Percentiles rank a stretch among this genome's conserved stretches.
Evolutionary conservation across 179 eudicot genomes (phyloP).

Genomic region (Beta macrorhiza): DNA sequence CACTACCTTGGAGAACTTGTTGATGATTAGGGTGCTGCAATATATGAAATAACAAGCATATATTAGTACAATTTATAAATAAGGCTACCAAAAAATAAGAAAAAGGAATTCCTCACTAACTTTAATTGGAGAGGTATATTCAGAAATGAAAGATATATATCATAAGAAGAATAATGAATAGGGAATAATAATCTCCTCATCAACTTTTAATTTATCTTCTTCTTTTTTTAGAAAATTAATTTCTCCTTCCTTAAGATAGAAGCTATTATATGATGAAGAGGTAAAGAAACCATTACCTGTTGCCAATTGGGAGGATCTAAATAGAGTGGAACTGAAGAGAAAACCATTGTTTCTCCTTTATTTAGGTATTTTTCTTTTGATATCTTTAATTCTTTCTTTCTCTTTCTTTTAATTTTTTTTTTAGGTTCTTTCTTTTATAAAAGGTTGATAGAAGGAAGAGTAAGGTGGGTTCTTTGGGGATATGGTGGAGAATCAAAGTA

Average conservation of each 20-base stretch:
- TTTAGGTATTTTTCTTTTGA: constrained; percentile 25
- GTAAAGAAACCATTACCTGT: constrained; percentile 46
- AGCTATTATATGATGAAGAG: constrained; percentile 19
- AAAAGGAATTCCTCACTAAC: neutral
- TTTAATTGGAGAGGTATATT: constrained; percentile 36
- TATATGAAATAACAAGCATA: neutral
- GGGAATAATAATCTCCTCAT: constrained; percentile 39
- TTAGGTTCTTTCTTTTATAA: constrained; percentile 48
- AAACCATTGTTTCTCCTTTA: constrained; percentile 49
- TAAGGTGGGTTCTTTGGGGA: constrained; percentile 34
- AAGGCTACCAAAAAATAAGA: neutral
- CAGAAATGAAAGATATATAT: constrained; percentile 30
- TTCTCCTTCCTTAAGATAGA: constrained; percentile 26
- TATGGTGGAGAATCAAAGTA: constrained; percentile 67
- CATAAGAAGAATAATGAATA: constrained; percentile 26
- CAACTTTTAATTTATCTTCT: neutral
- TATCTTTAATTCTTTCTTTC: constrained; percentile 6
- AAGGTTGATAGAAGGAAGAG: constrained; percentile 45
- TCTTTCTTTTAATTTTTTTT: constrained; percentile 7
- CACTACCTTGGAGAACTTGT: constrained; percentile 36
- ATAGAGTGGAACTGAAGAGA: constrained; percentile 71
- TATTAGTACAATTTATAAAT: constrained; percentile 11
- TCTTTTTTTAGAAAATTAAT: neutral
- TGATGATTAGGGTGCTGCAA: constrained; percentile 45
- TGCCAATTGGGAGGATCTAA: constrained; percentile 92